These are phyloP conservation scores for Diutina siamensis DNA, from an alignment of 1,139 yeast genomes.

Conservation along the genomic window DNA sequence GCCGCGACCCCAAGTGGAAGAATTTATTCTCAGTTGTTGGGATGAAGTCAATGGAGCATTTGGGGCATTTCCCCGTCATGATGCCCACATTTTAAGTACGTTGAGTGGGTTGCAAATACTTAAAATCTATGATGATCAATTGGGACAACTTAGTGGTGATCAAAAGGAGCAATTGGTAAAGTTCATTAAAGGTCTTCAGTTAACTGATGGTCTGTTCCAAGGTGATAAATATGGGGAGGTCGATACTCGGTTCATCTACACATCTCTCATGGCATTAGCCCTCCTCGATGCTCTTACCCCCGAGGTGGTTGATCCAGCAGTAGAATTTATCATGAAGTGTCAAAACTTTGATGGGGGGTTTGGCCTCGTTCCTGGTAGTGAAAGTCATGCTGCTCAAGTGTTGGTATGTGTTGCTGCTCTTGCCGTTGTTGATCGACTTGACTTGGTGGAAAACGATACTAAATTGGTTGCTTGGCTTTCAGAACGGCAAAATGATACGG, in stretches of 20 bases:
- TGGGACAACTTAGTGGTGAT: conserved; percentile 25
- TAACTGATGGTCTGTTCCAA: conserved; percentile 66
- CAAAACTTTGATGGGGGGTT: conserved; percentile 93
- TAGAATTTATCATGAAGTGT: conserved; percentile 53
- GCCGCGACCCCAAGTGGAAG: conserved; percentile 41
- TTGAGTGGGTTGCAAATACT: conserved; percentile 78
- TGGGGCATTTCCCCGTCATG: conserved; percentile 84
- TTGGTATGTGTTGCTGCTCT: conserved; percentile 79
- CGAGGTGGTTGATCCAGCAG: conserved; percentile 54
- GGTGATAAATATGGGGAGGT: conserved; percentile 91
- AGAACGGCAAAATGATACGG: conserved; percentile 77
- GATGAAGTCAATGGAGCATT: conserved; percentile 62
- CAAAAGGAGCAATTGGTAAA: conserved; percentile 18
- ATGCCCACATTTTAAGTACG: conserved; percentile 81
- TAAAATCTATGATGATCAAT: conserved; percentile 44
- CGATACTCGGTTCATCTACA: conserved; percentile 83
- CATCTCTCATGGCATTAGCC: conserved; percentile 63
- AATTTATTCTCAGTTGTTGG: conserved; percentile 61
- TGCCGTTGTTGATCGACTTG: conserved; percentile 54
- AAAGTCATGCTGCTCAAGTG: conserved; percentile 88
- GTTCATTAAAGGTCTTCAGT: conserved; percentile 46
- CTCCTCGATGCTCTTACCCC: conserved; percentile 54
- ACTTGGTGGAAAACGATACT: conserved; percentile 28
- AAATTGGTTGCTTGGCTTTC: conserved; percentile 72
- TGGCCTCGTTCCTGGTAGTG: conserved; percentile 91